Evolutionary conservation across 768 basidiomycete genomes (phyloP).

Genomic region (Lentinula edodes): DNA sequence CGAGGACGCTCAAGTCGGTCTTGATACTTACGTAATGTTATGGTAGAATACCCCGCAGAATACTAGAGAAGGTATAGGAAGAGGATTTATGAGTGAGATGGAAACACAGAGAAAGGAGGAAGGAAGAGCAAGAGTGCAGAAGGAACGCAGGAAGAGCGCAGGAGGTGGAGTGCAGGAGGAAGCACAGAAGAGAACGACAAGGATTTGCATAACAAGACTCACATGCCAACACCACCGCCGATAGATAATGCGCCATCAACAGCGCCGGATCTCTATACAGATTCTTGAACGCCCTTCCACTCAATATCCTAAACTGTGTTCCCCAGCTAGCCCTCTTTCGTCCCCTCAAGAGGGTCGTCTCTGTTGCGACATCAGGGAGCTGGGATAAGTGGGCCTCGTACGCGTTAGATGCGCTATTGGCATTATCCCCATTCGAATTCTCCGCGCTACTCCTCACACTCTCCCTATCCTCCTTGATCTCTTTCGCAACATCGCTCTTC

Average conservation of each 20-base stretch:
- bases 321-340: constrained; percentile 78
- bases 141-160: background rate
- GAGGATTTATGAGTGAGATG: constrained; percentile 1
- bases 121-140: background rate
- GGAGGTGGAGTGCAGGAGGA: too few species aligned
- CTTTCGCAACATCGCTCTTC: constrained; percentile 57
- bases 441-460: constrained; percentile 31
- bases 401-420: constrained; percentile 11
- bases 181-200: background rate
- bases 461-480: constrained; percentile 58
- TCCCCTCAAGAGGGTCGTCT: constrained; percentile 63
- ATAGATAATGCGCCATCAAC: constrained; percentile 84
- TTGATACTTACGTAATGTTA: constrained; percentile 58
- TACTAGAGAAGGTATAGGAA: constrained; percentile 34
- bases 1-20: too few species aligned
- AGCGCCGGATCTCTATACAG: constrained; percentile 92
- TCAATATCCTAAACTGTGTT: constrained; percentile 92
- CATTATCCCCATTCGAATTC: constrained; percentile 16
- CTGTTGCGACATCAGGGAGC: constrained; percentile 62
- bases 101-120: background rate
- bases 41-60: constrained; percentile 94
- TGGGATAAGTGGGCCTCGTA: constrained; percentile 15
- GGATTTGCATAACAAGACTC: constrained; percentile 25
- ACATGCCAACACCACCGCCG: constrained; percentile 81
- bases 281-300: constrained; percentile 97